Base-by-base conservation (phyloP, 495 filamentous ascomycete genomes). In the Diplogelasinospora grovesii region DNA sequence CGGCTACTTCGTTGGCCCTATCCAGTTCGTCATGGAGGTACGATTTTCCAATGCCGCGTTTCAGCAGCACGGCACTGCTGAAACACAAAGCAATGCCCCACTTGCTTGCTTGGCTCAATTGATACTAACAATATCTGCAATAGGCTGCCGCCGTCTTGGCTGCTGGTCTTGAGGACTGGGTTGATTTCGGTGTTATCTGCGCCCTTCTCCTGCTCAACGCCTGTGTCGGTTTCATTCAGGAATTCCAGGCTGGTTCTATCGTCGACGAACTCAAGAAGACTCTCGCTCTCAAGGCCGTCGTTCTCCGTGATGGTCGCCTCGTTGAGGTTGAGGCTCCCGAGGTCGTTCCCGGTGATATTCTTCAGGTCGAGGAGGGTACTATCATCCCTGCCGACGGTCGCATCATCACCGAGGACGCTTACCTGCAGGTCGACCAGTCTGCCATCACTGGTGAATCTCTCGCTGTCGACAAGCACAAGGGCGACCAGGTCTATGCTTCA, bases 1-100 rank as follows among this genome's bases (percentile, higher is more conserved):
- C 16, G 69, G 65, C 43, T 92, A 83, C 69, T 94, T 95, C 66
- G 71, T 89, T 49, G 88, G 88, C 46, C 88, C 88, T 22, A 89
- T 95, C 53, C 88, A 94, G 59, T 89, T 87, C 65, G 88, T 93
- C 57, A 95, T 95, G 88, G 85, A 90, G 77, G 82, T 85, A 68
- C 59, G 75, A 63, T 39, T 39, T 45, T 43, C 31, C 31, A 22
- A 22, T 22, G 25, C 23, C 18, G 45, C 44, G 45, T 27, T 41
- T 41, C 36, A 28, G 18, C 30, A 30, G 36, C 44, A 31, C 48
- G 40, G 29, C 24, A 30, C 24, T 45, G 30, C 23, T 40, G 56
- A 60, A 60, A 60, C n/a, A n/a, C 56, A 46, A 54, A 57, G 57
- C 46, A 44, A 20, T 39, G 28, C 48, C 36, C 48, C 53, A 50